These are phyloP conservation scores for Skeletonema tropicum DNA, from an alignment of 108 stramenopile genomes.

Conservation along the genomic window DNA sequence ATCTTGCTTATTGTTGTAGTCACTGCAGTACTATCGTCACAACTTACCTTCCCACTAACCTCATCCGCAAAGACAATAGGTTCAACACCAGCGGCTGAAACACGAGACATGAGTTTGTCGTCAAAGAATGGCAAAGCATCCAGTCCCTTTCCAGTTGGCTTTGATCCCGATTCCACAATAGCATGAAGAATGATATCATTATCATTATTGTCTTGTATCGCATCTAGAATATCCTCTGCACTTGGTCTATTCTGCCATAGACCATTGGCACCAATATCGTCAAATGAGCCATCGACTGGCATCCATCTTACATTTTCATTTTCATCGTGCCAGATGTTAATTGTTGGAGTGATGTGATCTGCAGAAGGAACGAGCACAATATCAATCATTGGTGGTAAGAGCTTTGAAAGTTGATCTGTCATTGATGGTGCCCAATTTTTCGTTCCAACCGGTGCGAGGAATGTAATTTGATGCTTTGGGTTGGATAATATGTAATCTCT, in stretches of 20 bases:
- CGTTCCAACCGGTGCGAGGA: slow-evolving; percentile 50
- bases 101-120: slow-evolving; percentile 27
- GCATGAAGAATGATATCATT: slow-evolving; percentile 37
- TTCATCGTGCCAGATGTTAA: slow-evolving; percentile 66
- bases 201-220: background rate
- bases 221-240: slow-evolving; percentile 38
- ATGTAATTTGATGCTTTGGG: slow-evolving; percentile 34
- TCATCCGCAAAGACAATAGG: slow-evolving; percentile 61
- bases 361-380: slow-evolving; percentile 24
- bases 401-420: slow-evolving; percentile 12
- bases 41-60: slow-evolving; percentile 14
- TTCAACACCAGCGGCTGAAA: slow-evolving; percentile 49
- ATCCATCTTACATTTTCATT: slow-evolving; percentile 54
- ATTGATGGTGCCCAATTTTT: slow-evolving; percentile 45
- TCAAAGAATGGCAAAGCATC: slow-evolving; percentile 50
- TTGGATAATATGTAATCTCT: background rate
- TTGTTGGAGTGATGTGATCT: slow-evolving; percentile 57
- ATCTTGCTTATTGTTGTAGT: slow-evolving; percentile 7
- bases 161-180: slow-evolving; percentile 49
- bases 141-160: slow-evolving; percentile 43
- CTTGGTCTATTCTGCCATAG: slow-evolving; percentile 57
- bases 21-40: slow-evolving; percentile 24
- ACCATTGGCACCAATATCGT: slow-evolving; percentile 49
- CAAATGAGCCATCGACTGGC: slow-evolving; percentile 62
- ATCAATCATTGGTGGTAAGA: slow-evolving; percentile 29